Base-by-base conservation (phyloP, 176 grass and related monocot species). In the Eremochloa ophiuroides region DNA sequence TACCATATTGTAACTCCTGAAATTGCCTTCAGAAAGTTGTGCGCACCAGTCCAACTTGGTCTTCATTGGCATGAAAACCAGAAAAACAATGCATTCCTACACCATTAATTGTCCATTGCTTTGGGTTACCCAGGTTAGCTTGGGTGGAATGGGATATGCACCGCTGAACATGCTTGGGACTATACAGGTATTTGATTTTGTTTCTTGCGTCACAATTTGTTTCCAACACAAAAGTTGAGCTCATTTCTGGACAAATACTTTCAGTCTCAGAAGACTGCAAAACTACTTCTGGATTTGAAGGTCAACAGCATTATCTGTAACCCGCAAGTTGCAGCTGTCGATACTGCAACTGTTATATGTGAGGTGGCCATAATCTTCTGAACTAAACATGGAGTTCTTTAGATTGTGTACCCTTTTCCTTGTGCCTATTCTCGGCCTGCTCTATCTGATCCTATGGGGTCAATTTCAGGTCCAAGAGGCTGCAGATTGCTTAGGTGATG, bases 191-290 rank as follows among this genome's bases (percentile, higher is more conserved):
- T 5, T 20, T 82, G 14, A 27, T 8, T 83, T 78, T 67, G 0
- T 73, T 66, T 61, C 39, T 35, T 30, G 8, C 17, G 1, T 20
- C 5, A 28, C 11, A 12, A 23, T 77, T 89, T 89, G 33, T 76
- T 85, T 43, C 71, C 25, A 43, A 20, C 59, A 78, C 15, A 29
- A n/a, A n/a, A 63, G 5, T 1, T 69, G 41, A 66, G 34, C 14
- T 86, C 35, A 66, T 75, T 72, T 82, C 15, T 53, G 22, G 30
- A 63, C 53, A 48, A 61, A 71, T 51, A 69, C 23, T 82, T 75
- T 86, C 89, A 98, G 96, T 89, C 96, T 41, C 93, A 98, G 66
- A 98, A 98, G 76, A 98, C 88, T 29, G 90, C 96, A n/a, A 93
- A 98, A 85, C 34, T 98, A 66, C 86, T 93, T 42, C 80, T 98